phyloP scores from a whole-genome alignment of 1,284 basidiomycete species.

The Megacollybia platyphylla region DNA sequence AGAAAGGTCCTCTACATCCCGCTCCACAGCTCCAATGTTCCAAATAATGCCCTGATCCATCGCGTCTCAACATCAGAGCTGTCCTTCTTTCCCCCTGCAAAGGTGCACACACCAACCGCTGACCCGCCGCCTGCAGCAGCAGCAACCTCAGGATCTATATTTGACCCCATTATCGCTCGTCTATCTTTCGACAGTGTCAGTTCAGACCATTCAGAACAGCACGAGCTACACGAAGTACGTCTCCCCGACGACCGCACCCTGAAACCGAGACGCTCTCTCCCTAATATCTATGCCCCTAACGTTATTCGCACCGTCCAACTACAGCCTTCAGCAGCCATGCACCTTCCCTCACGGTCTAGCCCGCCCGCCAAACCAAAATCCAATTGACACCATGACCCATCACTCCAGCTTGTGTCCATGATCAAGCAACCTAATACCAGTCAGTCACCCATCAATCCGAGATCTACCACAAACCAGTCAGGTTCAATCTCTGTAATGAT shows the following conservation, averaged over 20 bases:
- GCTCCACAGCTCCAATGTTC: slow-evolving; percentile 19
- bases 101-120: slow-evolving; percentile 8
- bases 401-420: background rate
- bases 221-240: slow-evolving; percentile 31
- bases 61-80: slow-evolving; percentile 41
- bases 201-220: slow-evolving; percentile 21
- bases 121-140: slow-evolving; percentile 12
- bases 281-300: slow-evolving; percentile 5
- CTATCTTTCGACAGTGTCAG: slow-evolving; percentile 36
- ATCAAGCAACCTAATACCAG: background rate
- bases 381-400: background rate
- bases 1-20: slow-evolving; percentile 77
- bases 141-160: slow-evolving; percentile 34
- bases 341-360: slow-evolving; percentile 19
- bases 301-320: slow-evolving; percentile 27
- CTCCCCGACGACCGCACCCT: slow-evolving; percentile 1
- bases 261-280: background rate
- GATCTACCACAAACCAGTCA: slow-evolving; percentile 3
- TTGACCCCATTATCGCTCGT: slow-evolving; percentile 37
- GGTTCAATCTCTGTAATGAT: slow-evolving; percentile 26
- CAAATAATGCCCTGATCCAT: slow-evolving; percentile 21
- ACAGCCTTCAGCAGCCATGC: slow-evolving; percentile 40
- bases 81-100: slow-evolving; percentile 47
- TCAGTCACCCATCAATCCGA: background rate
- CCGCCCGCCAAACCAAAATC: background rate